Percentiles rank a stretch among this genome's conserved stretches.
Evolutionary conservation across 2,329 filamentous ascomycete species (phyloP).

Genomic region (Fusarium sp.): DNA sequence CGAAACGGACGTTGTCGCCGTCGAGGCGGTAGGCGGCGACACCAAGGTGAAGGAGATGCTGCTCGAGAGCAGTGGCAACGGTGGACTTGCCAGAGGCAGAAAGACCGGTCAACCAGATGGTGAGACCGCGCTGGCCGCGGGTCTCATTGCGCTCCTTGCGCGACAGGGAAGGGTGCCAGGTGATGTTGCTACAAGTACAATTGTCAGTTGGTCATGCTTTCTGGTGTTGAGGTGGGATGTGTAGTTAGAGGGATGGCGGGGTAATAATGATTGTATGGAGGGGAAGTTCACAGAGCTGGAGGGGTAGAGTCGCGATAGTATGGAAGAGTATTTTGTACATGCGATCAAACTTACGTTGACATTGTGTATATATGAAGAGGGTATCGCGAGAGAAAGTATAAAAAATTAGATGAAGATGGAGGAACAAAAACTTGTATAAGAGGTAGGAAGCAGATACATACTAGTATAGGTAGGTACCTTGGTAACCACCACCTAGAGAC

Average conservation of each 20-base stretch:
- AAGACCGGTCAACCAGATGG: slow-evolving; percentile 97
- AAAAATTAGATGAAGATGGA: slow-evolving; percentile 12
- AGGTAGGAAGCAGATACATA: not conserved
- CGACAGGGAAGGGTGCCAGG: slow-evolving; percentile 87
- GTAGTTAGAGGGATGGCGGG: slow-evolving; percentile 17
- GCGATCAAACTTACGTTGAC: slow-evolving; percentile 52
- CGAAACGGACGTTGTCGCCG: slow-evolving; percentile 98
- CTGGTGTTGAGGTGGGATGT: slow-evolving; percentile 26
- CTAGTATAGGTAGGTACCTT: not conserved
- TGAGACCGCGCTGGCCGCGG: slow-evolving; percentile 89
- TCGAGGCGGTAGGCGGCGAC: slow-evolving; percentile 92
- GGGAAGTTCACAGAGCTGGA: slow-evolving; percentile 7
- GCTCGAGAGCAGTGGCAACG: slow-evolving; percentile 95
- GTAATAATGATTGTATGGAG: slow-evolving; percentile 29
- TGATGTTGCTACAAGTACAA: slow-evolving; percentile 78
- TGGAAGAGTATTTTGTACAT: not conserved
- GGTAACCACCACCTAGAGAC: not conserved
- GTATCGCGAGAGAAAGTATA: slow-evolving; percentile 4
- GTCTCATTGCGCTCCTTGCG: slow-evolving; percentile 79
- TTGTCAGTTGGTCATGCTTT: slow-evolving; percentile 27
- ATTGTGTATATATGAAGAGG: slow-evolving; percentile 44
- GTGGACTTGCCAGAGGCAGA: slow-evolving; percentile 98
- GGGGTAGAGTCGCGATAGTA: slow-evolving; percentile 11
- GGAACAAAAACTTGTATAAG: slow-evolving; percentile 4
- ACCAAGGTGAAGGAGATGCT: slow-evolving; percentile 90